Base-by-base conservation (phyloP, 345 rosid species). In the Mercurialis annua region DNA sequence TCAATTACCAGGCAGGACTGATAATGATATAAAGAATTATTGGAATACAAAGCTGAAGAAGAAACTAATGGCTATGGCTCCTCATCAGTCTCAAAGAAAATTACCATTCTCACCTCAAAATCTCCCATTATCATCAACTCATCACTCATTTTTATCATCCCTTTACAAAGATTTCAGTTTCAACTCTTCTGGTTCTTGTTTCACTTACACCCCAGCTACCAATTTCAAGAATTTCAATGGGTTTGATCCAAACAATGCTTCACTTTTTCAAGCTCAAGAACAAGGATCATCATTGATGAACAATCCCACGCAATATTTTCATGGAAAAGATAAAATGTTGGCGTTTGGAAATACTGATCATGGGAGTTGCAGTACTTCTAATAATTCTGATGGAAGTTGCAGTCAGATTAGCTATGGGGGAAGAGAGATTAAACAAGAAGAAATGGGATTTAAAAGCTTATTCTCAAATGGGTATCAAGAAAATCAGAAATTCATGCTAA, bases 21-120 rank as follows among this genome's bases (percentile, higher is more conserved):
- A 92, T 59, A 92, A 92, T 64, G 98, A 92, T 78, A 87, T 92
- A 51, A 92, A 92, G 75, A 92, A 92, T 78, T 84, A 90, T 73
- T 92, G 97, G 98, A 92, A 90, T 83, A 92, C 97, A 36, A 92
- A 92, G 84, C 94, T 92, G 52, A 92, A 88, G 89, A 92, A 90
- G 81, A 92, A 85, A 76, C 82, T 88, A 66, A 76, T 87, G 79
- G 84, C 75, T 33, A 69, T 78, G 70, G 61, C 66, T 49, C 78
- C 86, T 67, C 82, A 76, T 67, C 82, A 76, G 6, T 30, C 73
- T 44, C 81, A 80, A 62, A 84, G 79, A 81, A 83, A 77, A 42
- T 70, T 67, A 23, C 68, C 83, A 67, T 73, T 82, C 57, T 67
- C 83, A 47, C 68, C 77, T 67, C 65, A 80, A 44, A 66, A 73